Conservation (phyloP, 2,329 filamentous ascomycete species). For the Fusarium sp. region DNA sequence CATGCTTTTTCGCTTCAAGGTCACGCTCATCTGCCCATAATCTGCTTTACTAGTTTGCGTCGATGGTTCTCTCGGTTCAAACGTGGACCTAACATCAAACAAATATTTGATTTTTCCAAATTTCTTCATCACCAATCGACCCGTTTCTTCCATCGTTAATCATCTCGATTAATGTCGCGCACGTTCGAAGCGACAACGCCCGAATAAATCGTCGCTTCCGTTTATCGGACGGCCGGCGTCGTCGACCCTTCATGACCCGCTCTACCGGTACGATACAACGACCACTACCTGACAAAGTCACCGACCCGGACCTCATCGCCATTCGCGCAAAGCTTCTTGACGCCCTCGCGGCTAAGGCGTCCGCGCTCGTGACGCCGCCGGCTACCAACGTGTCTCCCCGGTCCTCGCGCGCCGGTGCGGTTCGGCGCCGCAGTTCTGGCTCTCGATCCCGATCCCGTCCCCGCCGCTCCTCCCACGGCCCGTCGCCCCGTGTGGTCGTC, state of each 20-base stretch:
- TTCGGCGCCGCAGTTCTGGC: no score
- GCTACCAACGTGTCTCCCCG: slow-evolving; percentile 1
- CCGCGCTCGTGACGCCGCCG: slow-evolving; percentile 21
- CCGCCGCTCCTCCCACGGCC: not conserved
- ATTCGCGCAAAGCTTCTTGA: slow-evolving; percentile 19
- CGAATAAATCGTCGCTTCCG: not conserved
- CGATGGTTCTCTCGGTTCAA: no score
- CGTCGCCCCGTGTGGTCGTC: slow-evolving; percentile 48
- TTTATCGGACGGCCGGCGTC: slow-evolving; percentile 13
- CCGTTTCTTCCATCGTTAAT: slow-evolving; percentile 2
- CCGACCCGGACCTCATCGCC: slow-evolving; percentile 31
- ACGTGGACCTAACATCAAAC: not conserved
- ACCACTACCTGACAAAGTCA: slow-evolving; percentile 21
- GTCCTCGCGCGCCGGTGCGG: slow-evolving; percentile 2
- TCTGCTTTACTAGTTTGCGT: no score
- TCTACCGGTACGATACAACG: slow-evolving; percentile 16
- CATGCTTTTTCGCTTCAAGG: slow-evolving; percentile 17
- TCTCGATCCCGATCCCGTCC: slow-evolving; percentile 4
- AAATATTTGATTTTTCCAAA: not conserved
- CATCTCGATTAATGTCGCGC: slow-evolving; percentile 22
- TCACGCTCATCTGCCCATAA: slow-evolving; percentile 31
- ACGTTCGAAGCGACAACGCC: not conserved
- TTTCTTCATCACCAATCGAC: not conserved
- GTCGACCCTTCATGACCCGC: slow-evolving; percentile 29
- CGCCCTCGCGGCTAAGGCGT: slow-evolving; percentile 28